These are phyloP conservation scores for Serendipita sp. DNA, from an alignment of 768 basidiomycete species.

Conservation along the genomic window DNA sequence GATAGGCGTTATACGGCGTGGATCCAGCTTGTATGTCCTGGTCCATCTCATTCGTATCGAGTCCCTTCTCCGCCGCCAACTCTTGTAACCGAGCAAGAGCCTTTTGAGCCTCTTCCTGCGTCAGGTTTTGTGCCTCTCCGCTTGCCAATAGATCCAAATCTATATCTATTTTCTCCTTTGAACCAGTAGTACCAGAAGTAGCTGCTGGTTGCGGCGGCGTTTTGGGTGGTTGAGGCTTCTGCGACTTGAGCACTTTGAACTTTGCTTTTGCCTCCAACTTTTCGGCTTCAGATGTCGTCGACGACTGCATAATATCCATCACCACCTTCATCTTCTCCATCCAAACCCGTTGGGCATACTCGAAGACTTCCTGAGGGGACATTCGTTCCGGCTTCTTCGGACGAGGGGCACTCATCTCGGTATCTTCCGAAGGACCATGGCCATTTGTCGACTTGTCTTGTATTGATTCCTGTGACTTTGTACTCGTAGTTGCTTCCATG, in stretches of 20 bases:
- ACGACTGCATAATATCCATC: background rate
- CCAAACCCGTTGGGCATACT: background rate
- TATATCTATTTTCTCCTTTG: background rate
- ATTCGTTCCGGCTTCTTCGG: constrained; percentile 5
- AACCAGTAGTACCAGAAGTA: background rate
- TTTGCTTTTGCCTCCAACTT: constrained; percentile 1
- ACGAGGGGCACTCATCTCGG: constrained; percentile 7
- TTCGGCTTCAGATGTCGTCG: background rate
- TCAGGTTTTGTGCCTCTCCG: constrained; percentile 30
- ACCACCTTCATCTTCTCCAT: constrained; percentile 4
- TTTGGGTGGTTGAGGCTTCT: background rate
- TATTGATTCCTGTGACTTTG: background rate
- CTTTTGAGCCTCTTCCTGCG: constrained; percentile 3
- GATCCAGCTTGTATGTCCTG: constrained; percentile 23
- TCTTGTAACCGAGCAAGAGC: constrained; percentile 5
- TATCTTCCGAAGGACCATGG: background rate
- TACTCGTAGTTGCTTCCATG: background rate
- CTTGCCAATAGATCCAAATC: constrained; percentile 7
- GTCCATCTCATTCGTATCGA: constrained; percentile 16
- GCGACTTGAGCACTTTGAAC: constrained; percentile 2
- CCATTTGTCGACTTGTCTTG: constrained; percentile 10
- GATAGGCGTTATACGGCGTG: constrained; percentile 22
- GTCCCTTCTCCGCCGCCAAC: constrained; percentile 19
- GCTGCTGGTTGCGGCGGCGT: background rate
- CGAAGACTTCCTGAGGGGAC: background rate